Conservation (phyloP, 148 eudicot species). For the Rhododendron henanense region DNA sequence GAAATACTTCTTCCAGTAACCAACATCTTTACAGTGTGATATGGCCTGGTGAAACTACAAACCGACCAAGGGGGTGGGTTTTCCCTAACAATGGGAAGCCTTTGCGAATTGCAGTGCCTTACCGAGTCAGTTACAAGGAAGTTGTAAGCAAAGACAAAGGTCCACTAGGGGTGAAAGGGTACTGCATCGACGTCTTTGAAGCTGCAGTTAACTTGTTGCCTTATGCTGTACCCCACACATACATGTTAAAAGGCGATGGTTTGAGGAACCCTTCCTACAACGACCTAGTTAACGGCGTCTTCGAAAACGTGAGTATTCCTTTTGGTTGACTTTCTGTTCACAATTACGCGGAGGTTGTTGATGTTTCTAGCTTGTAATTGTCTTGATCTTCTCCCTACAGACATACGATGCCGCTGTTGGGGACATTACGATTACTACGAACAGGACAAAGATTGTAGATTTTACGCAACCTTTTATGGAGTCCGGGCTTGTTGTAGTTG, state of each 20-base stretch:
- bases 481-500: constrained; percentile 70
- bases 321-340: neutral
- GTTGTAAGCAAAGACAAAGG: constrained; percentile 51
- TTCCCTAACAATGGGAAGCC: constrained; percentile 87
- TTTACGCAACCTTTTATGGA: constrained; percentile 76
- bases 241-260: constrained; percentile 68
- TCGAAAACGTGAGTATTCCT: constrained; percentile 51
- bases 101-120: constrained; percentile 68
- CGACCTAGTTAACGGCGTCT: constrained; percentile 54
- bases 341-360: neutral
- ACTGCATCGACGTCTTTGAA: constrained; percentile 89
- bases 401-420: constrained; percentile 83
- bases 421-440: constrained; percentile 62
- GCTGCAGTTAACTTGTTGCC: constrained; percentile 75
- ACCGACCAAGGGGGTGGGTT: constrained; percentile 83
- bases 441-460: constrained; percentile 78
- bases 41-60: constrained; percentile 82
- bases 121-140: constrained; percentile 58
- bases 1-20: constrained; percentile 37
- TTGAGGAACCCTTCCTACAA: constrained; percentile 50
- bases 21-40: constrained; percentile 55
- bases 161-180: constrained; percentile 69
- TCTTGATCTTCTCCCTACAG: constrained; percentile 31
- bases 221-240: constrained; percentile 72
- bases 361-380: neutral